Evolutionary conservation across 805 yeast genomes (phyloP).

Genomic region (Pichia nanzhaoensis): DNA sequence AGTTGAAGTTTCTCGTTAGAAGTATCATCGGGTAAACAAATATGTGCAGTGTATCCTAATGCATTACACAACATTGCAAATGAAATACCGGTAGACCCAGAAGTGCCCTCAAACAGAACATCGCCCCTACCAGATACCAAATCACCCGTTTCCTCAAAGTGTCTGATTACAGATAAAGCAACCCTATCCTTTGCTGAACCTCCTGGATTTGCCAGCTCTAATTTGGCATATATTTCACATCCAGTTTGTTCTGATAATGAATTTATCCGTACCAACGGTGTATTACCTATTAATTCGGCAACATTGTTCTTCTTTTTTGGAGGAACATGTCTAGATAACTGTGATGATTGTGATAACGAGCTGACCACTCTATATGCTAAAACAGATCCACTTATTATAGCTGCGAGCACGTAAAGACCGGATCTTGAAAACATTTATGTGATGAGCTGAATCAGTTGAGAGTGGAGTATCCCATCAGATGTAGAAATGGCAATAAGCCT

Average conservation of each 20-base stretch:
- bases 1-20: constrained; percentile 74
- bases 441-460: neutral
- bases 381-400: constrained; percentile 7
- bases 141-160: constrained; percentile 54
- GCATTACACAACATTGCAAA: constrained; percentile 87
- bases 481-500: too few species aligned
- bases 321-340: neutral
- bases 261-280: constrained; percentile 71
- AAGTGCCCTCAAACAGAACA: constrained; percentile 86
- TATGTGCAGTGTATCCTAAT: constrained; percentile 82
- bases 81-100: constrained; percentile 95
- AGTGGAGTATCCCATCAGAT: too few species aligned
- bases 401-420: constrained; percentile 2
- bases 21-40: constrained; percentile 93
- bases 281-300: constrained; percentile 74
- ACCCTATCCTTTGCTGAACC: constrained; percentile 96
- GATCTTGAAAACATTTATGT: constrained; percentile 3
- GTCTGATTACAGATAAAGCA: constrained; percentile 73
- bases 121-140: constrained; percentile 59
- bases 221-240: constrained; percentile 76
- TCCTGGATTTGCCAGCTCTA: constrained; percentile 84
- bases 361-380: constrained; percentile 2
- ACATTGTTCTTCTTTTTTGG: constrained; percentile 18
- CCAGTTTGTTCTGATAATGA: constrained; percentile 71
- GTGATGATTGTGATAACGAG: too few species aligned